Base-by-base conservation (phyloP, 495 filamentous ascomycete species). In the Xylaria palmicola region DNA sequence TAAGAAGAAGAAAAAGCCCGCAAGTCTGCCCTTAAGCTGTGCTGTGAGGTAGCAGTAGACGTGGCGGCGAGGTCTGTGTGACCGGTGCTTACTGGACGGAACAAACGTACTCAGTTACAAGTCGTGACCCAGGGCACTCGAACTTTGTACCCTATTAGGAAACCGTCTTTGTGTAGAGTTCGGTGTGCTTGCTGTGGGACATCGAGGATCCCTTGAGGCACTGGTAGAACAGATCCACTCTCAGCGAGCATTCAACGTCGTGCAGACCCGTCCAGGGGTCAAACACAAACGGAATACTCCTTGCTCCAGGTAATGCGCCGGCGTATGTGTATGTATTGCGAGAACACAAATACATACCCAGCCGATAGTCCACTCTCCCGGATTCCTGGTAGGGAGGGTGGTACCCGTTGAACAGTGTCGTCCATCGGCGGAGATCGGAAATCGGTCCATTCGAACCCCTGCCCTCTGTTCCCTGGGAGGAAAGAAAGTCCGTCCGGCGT, bases 161-260 rank as follows among this genome's bases (percentile, higher is more conserved):
- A 20, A 32, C 27, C 4, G 19, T 27, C 13, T 4, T 12, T 57
- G 19, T 5, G 27, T 57, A 17, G 37, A 19, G 22, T 57, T 48
- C 55, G 55, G 55, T 57, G 55, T 34, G 37, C n/a, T n/a, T n/a
- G 29, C 27, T 32, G 29, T 57, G 41, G 55, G 30, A 48, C 55
- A 36, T 3, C 13, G 7, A 1, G 4, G 19, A 22, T 24, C 4
- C 8, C 19, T 29, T 26, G 26, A 58, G n/a, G 43, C 32, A 49
- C 13, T 37, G 56, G 43, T 9, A 22, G 29, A 4, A 36, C 6
- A 49, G 43, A 40, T 59, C 29, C 56, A 59, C 43, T 19, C 17
- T 3, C 4, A 30, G 5, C 17, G 39, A 45, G n/a, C 12, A 19
- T 45, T 1, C 8, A 34, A 30, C 5, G 15, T 26, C 5, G 27